Conservation (phyloP, 768 basidiomycete genomes). For the Tylopilus sp. region DNA sequence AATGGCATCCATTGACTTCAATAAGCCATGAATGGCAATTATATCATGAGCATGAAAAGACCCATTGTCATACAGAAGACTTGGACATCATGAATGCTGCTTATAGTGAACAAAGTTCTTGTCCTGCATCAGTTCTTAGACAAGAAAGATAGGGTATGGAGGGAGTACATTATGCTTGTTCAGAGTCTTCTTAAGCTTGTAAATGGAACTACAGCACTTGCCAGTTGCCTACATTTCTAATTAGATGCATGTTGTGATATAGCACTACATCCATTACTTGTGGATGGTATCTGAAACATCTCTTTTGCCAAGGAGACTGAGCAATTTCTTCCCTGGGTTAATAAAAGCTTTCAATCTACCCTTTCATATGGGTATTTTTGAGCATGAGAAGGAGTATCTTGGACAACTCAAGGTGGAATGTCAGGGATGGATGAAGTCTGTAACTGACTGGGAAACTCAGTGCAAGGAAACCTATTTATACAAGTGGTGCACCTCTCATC, state of each 20-base stretch:
- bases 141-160: slow-evolving; percentile 13
- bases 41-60: slow-evolving; percentile 16
- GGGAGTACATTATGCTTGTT: slow-evolving; percentile 24
- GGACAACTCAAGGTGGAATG: slow-evolving; percentile 16
- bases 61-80: neutral
- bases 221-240: neutral
- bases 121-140: slow-evolving; percentile 9
- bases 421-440: slow-evolving; percentile 15
- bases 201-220: neutral
- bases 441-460: slow-evolving; percentile 19
- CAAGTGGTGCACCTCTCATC: slow-evolving; percentile 5
- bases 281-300: slow-evolving; percentile 28
- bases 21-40: slow-evolving; percentile 28
- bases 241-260: neutral
- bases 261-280: slow-evolving; percentile 25
- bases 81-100: slow-evolving; percentile 19
- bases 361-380: slow-evolving; percentile 24
- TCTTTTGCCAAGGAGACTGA: slow-evolving; percentile 16
- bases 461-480: slow-evolving; percentile 9
- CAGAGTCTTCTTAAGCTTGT: slow-evolving; percentile 22
- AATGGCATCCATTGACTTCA: too few relatives aligned
- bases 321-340: slow-evolving; percentile 31
- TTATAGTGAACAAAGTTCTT: slow-evolving; percentile 17
- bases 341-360: slow-evolving; percentile 19
- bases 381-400: slow-evolving; percentile 21